Evolutionary conservation across 2,329 filamentous ascomycete genomes (phyloP), one percentile per base, ranked within the genome.

Genomic region (Hypoxylon sp.): DNA sequence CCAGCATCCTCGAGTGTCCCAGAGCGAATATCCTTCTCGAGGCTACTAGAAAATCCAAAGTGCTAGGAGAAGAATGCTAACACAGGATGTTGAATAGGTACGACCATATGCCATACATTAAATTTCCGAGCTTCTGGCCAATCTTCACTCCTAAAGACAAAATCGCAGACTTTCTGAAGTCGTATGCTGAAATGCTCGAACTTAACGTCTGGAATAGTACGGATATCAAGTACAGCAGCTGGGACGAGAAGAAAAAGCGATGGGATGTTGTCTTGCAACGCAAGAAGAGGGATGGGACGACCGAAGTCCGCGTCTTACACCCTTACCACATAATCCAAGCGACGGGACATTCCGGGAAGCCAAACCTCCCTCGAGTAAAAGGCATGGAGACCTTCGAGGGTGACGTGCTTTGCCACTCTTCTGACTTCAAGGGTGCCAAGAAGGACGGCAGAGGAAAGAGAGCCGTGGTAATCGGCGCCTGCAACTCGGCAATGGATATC

Each of bases 111-210:
- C 85, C 88, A 0, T 91, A 89, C 71, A 70, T 90, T 3, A 78
- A 79, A 0, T 90, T 89, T 68, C 88, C 88, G 0, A 73, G 82
- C 0, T 82, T 80, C 64, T 90, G 87, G 87, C 88, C 88, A 0
- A 75, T 89, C 17, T 91, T 89, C 74, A 90, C 87, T 0, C 88
- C 88, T 4, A 89, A 89, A 67, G 87, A 90, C 73, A 91, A 90
- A 69, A 78, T 90, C 0, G 88, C 81, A 2, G 85, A 88, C 54
- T 91, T 85, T 76, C 85, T 91, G 65, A 86, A 89, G 68, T 78
- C 81, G 1, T 91, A 91, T 64, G 88, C 84, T 8, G 82, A 81
- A 37, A 74, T 83, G 4, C 79, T 90, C 44, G 88, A 91, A 70
- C 79, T 91, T 49, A 89, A 90, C 68, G 81, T 89, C 28, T 90